A percentile compares a stretch with the other conserved stretches of the same genome.
Conservation (phyloP, 345 rosid genomes). For the Leavenworthia alabamica region DNA sequence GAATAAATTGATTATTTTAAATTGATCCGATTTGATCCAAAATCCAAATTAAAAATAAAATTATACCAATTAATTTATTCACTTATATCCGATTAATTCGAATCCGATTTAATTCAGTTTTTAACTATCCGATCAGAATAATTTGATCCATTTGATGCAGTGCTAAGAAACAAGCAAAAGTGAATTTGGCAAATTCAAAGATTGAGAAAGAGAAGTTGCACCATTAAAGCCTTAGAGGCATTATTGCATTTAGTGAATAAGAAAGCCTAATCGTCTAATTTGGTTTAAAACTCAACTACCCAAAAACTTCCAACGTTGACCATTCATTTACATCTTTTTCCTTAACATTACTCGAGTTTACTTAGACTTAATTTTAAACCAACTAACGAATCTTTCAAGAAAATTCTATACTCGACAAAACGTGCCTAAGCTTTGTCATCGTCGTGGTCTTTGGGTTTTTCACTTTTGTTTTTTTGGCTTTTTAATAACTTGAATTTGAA, state of each 20-base stretch:
- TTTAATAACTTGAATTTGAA: not conserved
- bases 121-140: no score
- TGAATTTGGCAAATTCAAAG: not conserved
- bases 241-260: constrained; percentile 11
- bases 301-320: constrained; percentile 4
- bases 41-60: no score
- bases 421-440: constrained; percentile 12
- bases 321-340: not conserved
- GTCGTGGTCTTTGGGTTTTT: constrained; percentile 8
- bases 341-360: not conserved
- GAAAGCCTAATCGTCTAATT: not conserved
- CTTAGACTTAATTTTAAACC: not conserved
- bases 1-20: no score
- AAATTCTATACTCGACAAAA: not conserved
- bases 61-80: no score
- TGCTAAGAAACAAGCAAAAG: no score
- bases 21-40: no score
- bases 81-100: no score
- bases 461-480: not conserved
- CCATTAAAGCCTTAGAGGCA: constrained; percentile 15
- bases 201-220: constrained; percentile 8
- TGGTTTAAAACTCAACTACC: constrained; percentile 12
- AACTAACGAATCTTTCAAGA: not conserved
- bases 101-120: no score
- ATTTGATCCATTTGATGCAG: no score